Percentiles rank a stretch among this genome's conserved stretches.
phyloP scores from a whole-genome alignment of 2,329 filamentous ascomycete species.

The Diaporthe velutina region DNA sequence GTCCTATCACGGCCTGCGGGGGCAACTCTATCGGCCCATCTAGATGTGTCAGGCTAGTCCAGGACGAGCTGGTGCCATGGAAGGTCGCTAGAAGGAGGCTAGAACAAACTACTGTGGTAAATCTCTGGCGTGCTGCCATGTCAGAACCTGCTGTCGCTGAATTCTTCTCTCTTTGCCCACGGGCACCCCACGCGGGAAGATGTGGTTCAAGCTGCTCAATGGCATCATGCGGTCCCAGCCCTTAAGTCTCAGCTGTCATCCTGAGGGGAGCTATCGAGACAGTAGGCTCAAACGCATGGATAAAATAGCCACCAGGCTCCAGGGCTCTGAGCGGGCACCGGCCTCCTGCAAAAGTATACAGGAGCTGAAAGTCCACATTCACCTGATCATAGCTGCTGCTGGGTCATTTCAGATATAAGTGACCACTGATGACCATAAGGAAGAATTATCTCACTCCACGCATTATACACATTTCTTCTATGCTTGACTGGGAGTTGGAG shows the following conservation, averaged over 20 bases:
- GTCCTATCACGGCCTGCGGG: slow-evolving; percentile 4
- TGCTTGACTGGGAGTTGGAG: neutral
- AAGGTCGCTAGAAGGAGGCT: slow-evolving; percentile 1
- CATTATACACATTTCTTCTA: too few species aligned
- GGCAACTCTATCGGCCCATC: slow-evolving; percentile 15
- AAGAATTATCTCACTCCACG: too few species aligned
- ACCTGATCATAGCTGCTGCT: neutral
- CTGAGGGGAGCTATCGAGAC: too few species aligned
- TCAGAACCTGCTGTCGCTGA: neutral
- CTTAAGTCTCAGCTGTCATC: neutral
- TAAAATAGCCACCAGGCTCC: neutral
- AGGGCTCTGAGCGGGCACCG: neutral
- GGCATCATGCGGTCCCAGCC: neutral
- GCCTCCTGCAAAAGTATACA: neutral
- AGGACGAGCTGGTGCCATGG: neutral
- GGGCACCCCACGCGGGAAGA: neutral
- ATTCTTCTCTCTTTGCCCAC: slow-evolving; percentile 5
- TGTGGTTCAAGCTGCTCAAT: neutral
- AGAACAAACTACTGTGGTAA: neutral
- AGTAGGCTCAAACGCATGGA: neutral
- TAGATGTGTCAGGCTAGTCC: slow-evolving; percentile 21
- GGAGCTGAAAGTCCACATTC: neutral
- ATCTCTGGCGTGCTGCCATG: neutral
- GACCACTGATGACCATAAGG: neutral
- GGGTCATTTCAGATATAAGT: too few species aligned